phyloP scores from a whole-genome alignment of 2,329 filamentous ascomycete species.

The Cladosporium velox region DNA sequence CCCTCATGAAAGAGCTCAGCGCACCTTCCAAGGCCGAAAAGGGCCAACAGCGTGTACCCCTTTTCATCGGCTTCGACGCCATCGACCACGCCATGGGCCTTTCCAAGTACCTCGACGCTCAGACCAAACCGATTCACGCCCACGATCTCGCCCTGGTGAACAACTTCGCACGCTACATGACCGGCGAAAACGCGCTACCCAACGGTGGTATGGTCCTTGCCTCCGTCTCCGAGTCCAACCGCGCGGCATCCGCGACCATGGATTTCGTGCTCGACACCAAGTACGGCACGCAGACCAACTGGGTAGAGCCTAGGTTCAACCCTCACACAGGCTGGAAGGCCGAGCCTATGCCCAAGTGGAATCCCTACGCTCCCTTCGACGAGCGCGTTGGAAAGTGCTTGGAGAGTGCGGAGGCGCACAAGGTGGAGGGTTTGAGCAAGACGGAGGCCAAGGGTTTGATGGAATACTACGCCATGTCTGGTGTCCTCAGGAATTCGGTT shows the following conservation, averaged over 20 bases:
- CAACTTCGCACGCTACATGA: constrained; percentile 72
- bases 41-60: constrained; percentile 55
- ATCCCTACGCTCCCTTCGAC: constrained; percentile 57
- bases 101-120: constrained; percentile 72
- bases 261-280: constrained; percentile 43
- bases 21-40: constrained; percentile 42
- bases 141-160: constrained; percentile 78
- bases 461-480: constrained; percentile 92
- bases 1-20: constrained; percentile 78
- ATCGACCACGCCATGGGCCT: constrained; percentile 78
- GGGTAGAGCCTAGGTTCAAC: constrained; percentile 46
- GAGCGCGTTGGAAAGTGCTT: constrained; percentile 52
- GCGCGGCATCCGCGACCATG: constrained; percentile 64
- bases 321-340: constrained; percentile 34
- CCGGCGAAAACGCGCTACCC: constrained; percentile 55
- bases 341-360: constrained; percentile 43
- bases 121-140: constrained; percentile 76
- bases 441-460: constrained; percentile 75
- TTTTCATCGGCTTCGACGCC: constrained; percentile 78
- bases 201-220: constrained; percentile 82
- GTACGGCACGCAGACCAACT: constrained; percentile 57
- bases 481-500: constrained; percentile 70
- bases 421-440: constrained; percentile 69
- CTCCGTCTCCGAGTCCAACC: constrained; percentile 72
- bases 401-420: constrained; percentile 48